Evolutionary conservation across 257 asterid genomes (phyloP), one percentile per base, ranked within the genome.

Genomic region (Przewalskia tangutica): DNA sequence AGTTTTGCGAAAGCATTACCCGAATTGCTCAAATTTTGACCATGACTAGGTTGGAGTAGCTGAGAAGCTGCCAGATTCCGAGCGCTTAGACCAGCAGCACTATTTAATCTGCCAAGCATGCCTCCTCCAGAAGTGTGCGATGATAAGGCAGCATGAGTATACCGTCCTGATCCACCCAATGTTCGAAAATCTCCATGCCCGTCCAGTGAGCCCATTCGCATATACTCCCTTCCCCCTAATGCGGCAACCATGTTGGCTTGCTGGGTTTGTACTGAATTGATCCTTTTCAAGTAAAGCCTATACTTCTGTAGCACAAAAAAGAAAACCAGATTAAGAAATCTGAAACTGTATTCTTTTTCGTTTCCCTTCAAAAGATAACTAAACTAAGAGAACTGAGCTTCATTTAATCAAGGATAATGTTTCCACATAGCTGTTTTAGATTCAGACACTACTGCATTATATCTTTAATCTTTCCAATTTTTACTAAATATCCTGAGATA

Each of bases 171-270:
- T 84, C 92, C 93, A 59, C 87, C 46, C 81, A 88, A 60, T 38
- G 91, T 66, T 77, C 86, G 91, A 80, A 83, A 91, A 80, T 92
- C 96, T 81, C 95, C 92, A 8, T 92, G 84, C 66, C 95, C 93
- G 16, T 92, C 97, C 18, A 88, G 86, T 42, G 97, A 82, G 77
- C 89, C 85, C 86, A 89, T 84, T 16, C 90, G 90, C 93, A 91
- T 86, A 80, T 89, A 93, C 78, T 92, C 97, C 80, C 87, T 91
- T 23, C 89, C 91, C 11, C 98, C 97, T 42, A 92, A 81, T 23
- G 93, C 94, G 59, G 95, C 91, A 58, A 84, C 92, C 93, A 93
- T 92, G 89, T 93, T 91, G 32, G 90, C 97, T 84, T 94, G 97
- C 84, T 91, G 97, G 81, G 83, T 81, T 75, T 92, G 92, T 56